phyloP scores from a whole-genome alignment of 2,329 filamentous ascomycete genomes.

The Talaromyces sp. region DNA sequence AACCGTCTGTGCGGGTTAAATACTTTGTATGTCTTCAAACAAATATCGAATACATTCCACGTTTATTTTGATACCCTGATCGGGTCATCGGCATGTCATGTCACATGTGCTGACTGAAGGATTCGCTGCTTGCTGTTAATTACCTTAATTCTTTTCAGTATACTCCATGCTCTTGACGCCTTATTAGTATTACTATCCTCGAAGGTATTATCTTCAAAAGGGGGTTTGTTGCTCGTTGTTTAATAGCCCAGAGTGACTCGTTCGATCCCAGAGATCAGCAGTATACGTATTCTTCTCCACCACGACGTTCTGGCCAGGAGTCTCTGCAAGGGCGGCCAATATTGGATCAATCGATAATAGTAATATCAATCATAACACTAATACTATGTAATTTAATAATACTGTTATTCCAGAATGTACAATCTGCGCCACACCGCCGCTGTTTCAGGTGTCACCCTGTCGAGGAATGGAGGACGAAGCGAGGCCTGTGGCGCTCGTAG shows the following conservation, averaged over 20 bases:
- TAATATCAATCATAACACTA: too few relatives aligned
- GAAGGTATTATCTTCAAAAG: too few relatives aligned
- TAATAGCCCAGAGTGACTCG: too few relatives aligned
- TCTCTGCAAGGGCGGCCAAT: too few relatives aligned
- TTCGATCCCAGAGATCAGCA: too few relatives aligned
- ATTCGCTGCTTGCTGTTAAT: not conserved
- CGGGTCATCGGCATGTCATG: not conserved
- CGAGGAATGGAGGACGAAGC: not conserved
- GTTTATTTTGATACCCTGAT: not conserved
- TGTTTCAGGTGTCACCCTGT: not conserved
- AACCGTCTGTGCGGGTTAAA: too few relatives aligned
- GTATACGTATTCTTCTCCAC: too few relatives aligned
- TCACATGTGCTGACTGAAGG: not conserved
- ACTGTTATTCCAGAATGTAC: not conserved
- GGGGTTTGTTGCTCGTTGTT: too few relatives aligned
- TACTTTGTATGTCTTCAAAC: too few relatives aligned
- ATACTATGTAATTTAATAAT: too few relatives aligned
- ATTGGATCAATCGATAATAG: too few relatives aligned
- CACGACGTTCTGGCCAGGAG: too few relatives aligned
- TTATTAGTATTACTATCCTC: not conserved
- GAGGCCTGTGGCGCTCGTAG: slow-evolving; percentile 1
- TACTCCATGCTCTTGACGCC: not conserved
- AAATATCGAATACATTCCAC: not conserved
- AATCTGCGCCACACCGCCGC: not conserved
- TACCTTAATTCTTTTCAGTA: not conserved